phyloP scores from a whole-genome alignment of 371 early-diverging fungal species.

The Mortierella polycephala region DNA sequence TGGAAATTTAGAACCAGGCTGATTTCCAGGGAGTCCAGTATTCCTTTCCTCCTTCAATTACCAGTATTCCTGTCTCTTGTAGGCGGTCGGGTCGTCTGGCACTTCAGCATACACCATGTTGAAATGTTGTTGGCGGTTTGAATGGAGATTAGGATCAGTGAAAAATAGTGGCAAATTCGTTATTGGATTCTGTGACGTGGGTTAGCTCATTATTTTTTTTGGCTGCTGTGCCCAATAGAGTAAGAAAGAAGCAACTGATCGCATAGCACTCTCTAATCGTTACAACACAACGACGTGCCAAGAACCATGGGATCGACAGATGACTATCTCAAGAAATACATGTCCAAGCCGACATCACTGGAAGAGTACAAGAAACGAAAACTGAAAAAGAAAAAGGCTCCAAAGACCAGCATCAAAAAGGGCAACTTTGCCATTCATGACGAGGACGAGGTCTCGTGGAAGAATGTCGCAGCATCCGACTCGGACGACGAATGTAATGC shows the following conservation, averaged over 20 bases:
- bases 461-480: conserved; percentile 27
- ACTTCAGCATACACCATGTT: conserved; percentile 59
- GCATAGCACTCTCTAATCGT: not conserved
- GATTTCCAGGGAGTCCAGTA: too few relatives aligned
- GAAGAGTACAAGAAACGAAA: conserved; percentile 60
- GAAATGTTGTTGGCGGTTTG: conserved; percentile 18
- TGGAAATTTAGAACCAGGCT: not conserved
- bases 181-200: not conserved
- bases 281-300: too few relatives aligned
- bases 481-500: conserved; percentile 36
- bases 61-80: conserved; percentile 74
- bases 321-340: conserved; percentile 54
- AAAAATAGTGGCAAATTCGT: too few relatives aligned
- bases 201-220: too few relatives aligned
- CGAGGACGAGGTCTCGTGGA: conserved; percentile 65
- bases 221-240: too few relatives aligned
- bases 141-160: not conserved
- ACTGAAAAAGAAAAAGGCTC: conserved; percentile 54
- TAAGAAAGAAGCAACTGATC: not conserved
- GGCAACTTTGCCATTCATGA: conserved; percentile 70
- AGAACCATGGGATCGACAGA: conserved; percentile 42
- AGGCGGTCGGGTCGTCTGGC: conserved; percentile 73
- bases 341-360: conserved; percentile 49
- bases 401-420: conserved; percentile 42
- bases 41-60: conserved; percentile 55